Percentiles rank a stretch among this genome's conserved stretches.
phyloP scores from a whole-genome alignment of 2,329 filamentous ascomycete species.

The Ceratocystis huliohia region DNA sequence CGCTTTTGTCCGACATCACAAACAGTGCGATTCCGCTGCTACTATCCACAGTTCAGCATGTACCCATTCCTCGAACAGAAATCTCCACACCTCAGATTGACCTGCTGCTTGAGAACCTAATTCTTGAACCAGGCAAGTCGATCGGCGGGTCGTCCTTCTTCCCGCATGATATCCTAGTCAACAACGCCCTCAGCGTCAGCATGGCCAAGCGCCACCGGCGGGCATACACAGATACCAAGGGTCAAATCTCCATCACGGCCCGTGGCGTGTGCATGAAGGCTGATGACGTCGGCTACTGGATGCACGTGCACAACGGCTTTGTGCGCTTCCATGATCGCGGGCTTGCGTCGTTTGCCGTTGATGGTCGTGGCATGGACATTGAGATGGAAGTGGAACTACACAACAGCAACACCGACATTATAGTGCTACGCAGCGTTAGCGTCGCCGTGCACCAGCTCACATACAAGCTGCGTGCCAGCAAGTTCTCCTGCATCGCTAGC shows the following conservation, averaged over 20 bases:
- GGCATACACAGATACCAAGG: slow-evolving; percentile 47
- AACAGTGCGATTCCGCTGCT: slow-evolving; percentile 71
- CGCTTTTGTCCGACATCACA: slow-evolving; percentile 61
- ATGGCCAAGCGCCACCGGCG: slow-evolving; percentile 28
- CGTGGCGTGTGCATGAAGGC: slow-evolving; percentile 74
- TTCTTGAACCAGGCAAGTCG: slow-evolving; percentile 75
- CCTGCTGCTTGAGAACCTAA: slow-evolving; percentile 76
- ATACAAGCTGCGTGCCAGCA: slow-evolving; percentile 62
- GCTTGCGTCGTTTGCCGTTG: slow-evolving; percentile 72
- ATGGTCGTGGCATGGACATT: slow-evolving; percentile 77
- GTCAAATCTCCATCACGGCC: slow-evolving; percentile 50
- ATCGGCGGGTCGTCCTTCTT: slow-evolving; percentile 81
- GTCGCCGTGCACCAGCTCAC: slow-evolving; percentile 79
- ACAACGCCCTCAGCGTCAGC: slow-evolving; percentile 74
- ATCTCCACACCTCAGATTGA: slow-evolving; percentile 72
- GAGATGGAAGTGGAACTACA: slow-evolving; percentile 74
- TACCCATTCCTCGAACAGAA: slow-evolving; percentile 85
- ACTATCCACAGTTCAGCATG: slow-evolving; percentile 66
- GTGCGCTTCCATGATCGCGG: slow-evolving; percentile 69
- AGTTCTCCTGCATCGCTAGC: slow-evolving; percentile 67
- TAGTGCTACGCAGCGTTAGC: slow-evolving; percentile 61
- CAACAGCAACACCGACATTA: slow-evolving; percentile 63
- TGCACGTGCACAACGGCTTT: slow-evolving; percentile 64
- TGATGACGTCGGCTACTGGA: slow-evolving; percentile 80
- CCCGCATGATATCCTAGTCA: slow-evolving; percentile 65